Evolutionary conservation across 495 filamentous ascomycete genomes (phyloP).

Genomic region (Pseudomonodictys pantanalensis): DNA sequence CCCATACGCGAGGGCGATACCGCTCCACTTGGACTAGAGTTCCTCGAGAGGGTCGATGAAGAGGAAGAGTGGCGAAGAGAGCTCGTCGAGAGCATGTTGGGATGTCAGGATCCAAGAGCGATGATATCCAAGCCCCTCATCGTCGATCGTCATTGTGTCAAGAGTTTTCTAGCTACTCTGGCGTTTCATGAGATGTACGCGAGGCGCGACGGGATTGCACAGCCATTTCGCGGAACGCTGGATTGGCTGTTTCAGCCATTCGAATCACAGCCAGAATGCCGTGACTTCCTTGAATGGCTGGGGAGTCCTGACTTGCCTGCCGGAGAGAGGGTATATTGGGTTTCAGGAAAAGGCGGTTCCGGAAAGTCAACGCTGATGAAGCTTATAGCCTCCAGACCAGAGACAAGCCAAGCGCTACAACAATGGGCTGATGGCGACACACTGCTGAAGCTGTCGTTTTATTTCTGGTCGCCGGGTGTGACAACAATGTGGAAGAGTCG

Average conservation of each 20-base stretch:
- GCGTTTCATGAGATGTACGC: constrained; percentile 7
- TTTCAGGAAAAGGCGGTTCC: constrained; percentile 6
- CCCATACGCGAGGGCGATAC: background rate
- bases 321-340: constrained; percentile 5
- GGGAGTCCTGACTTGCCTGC: background rate
- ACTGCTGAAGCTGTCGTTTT: constrained; percentile 6
- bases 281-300: background rate
- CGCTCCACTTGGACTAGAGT: constrained; percentile 11
- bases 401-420: background rate
- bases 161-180: constrained; percentile 5
- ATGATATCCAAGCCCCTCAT: background rate
- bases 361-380: constrained; percentile 15
- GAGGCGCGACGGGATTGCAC: background rate
- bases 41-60: constrained; percentile 3
- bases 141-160: background rate
- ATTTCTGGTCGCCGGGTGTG: constrained; percentile 4
- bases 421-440: constrained; percentile 1
- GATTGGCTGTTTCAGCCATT: constrained; percentile 3
- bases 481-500: background rate
- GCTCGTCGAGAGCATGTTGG: constrained; percentile 1
- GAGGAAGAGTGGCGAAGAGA: constrained; percentile 5
- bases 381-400: background rate
- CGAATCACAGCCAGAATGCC: background rate
- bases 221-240: constrained; percentile 5
- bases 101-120: background rate